Conservation (phyloP, 1,139 yeast species). For the Suhomyces atakaporum region DNA sequence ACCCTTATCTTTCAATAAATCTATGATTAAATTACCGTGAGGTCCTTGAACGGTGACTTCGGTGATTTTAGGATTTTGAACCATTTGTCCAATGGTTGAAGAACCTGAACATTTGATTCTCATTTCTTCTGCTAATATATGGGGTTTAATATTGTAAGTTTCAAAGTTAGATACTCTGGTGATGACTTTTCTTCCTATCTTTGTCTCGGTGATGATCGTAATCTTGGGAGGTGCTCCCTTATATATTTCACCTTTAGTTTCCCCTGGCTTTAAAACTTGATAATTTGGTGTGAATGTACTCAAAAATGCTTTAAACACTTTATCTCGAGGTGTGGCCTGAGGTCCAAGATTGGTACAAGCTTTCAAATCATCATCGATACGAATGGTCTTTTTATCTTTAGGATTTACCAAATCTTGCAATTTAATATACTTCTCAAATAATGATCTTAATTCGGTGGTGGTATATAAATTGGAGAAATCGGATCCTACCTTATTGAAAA, state of each 20-base stretch:
- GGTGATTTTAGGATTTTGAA: constrained; percentile 53
- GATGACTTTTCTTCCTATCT: constrained; percentile 79
- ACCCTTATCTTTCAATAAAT: constrained; percentile 64
- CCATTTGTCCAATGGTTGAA: constrained; percentile 63
- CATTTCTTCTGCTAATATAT: constrained; percentile 64
- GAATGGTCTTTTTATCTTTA: constrained; percentile 50
- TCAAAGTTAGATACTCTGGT: constrained; percentile 76
- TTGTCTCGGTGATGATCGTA: constrained; percentile 67
- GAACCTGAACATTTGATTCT: constrained; percentile 88
- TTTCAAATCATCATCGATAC: constrained; percentile 50
- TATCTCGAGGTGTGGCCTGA: constrained; percentile 48
- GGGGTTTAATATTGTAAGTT: constrained; percentile 64
- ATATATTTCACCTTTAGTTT: constrained; percentile 37
- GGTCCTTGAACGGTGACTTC: constrained; percentile 92
- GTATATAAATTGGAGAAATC: constrained; percentile 48
- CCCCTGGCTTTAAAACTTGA: constrained; percentile 53
- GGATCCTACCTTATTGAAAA: constrained; percentile 50
- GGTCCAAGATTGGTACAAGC: constrained; percentile 27
- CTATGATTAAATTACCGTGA: constrained; percentile 65
- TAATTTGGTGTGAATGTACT: constrained; percentile 59
- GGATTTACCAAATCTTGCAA: constrained; percentile 47
- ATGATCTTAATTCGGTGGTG: constrained; percentile 51
- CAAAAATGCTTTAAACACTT: constrained; percentile 51
- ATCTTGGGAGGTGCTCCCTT: constrained; percentile 75
- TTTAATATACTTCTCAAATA: constrained; percentile 59